Conservation (phyloP, 2,329 filamentous ascomycete genomes). For the Sporothrix variecibatus region DNA sequence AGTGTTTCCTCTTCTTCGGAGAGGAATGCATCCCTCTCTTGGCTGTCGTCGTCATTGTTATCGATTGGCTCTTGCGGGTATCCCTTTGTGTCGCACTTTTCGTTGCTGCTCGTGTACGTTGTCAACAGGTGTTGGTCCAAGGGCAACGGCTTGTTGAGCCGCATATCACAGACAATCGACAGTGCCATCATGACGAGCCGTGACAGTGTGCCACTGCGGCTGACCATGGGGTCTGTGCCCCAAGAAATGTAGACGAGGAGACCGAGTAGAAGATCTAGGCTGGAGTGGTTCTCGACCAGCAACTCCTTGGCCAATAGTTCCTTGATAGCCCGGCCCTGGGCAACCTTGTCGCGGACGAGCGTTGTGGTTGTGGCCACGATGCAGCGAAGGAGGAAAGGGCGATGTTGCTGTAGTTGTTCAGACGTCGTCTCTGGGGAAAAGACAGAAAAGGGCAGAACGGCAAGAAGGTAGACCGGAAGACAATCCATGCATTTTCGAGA, state of each 20-base stretch:
- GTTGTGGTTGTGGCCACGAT: constrained; percentile 51
- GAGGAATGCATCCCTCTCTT: constrained; percentile 7
- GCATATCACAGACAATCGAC: constrained; percentile 47
- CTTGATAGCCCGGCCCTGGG: constrained; percentile 44
- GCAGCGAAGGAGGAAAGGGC: constrained; percentile 55
- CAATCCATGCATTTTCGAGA: constrained; percentile 23
- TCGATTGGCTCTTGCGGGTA: background rate
- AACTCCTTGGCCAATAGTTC: constrained; percentile 51
- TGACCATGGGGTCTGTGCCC: constrained; percentile 31
- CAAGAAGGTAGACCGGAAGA: constrained; percentile 46
- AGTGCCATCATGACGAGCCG: constrained; percentile 43
- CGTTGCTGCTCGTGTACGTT: background rate
- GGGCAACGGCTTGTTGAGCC: constrained; percentile 40
- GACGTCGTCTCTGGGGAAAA: constrained; percentile 44
- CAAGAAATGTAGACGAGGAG: constrained; percentile 50
- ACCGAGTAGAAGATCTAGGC: constrained; percentile 40
- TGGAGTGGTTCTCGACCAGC: constrained; percentile 40
- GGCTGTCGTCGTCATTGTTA: background rate
- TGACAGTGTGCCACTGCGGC: constrained; percentile 33
- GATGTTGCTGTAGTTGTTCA: constrained; percentile 41
- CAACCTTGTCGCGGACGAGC: constrained; percentile 44
- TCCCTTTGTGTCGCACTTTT: background rate
- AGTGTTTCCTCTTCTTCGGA: constrained; percentile 40
- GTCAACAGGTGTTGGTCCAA: constrained; percentile 22
- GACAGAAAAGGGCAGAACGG: constrained; percentile 35